These are phyloP conservation scores for Colletotrichum sp. DNA, from an alignment of 2,329 filamentous ascomycete genomes.

Conservation along the genomic window DNA sequence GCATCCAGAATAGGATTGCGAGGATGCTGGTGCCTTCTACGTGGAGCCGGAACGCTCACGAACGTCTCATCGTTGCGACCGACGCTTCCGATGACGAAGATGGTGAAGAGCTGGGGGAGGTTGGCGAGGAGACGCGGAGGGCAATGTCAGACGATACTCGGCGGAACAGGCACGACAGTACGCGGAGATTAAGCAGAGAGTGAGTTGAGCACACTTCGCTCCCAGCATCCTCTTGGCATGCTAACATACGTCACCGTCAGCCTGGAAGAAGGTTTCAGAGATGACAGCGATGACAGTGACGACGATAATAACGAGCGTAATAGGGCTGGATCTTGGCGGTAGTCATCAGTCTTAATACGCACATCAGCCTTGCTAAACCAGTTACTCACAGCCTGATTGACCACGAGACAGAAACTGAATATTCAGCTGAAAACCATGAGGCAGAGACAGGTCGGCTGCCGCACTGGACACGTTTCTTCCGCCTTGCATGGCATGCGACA, in stretches of 20 bases:
- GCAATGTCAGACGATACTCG: conserved; percentile 42
- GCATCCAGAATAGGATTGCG: conserved; percentile 48
- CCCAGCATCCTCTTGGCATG: background rate
- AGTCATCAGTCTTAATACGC: conserved; percentile 12
- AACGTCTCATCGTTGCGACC: conserved; percentile 45
- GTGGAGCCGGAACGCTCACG: conserved; percentile 51
- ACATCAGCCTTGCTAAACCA: background rate
- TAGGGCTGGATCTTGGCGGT: conserved; percentile 1
- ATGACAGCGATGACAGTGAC: conserved; percentile 49
- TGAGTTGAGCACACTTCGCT: conserved; percentile 37
- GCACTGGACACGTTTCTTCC: background rate
- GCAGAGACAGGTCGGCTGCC: background rate
- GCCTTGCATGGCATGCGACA: background rate
- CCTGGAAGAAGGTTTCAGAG: conserved; percentile 63
- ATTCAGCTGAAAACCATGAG: background rate
- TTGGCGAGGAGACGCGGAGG: conserved; percentile 54
- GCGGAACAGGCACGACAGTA: conserved; percentile 48
- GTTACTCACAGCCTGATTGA: background rate
- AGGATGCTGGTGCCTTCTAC: conserved; percentile 49
- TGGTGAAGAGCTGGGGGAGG: conserved; percentile 72
- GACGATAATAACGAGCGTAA: conserved; percentile 28
- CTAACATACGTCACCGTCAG: conserved; percentile 31
- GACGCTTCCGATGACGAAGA: conserved; percentile 56
- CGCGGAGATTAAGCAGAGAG: conserved; percentile 76
- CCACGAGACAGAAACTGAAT: background rate